Conservation (phyloP, 257 asterid species). For the Mitragyna speciosa region DNA sequence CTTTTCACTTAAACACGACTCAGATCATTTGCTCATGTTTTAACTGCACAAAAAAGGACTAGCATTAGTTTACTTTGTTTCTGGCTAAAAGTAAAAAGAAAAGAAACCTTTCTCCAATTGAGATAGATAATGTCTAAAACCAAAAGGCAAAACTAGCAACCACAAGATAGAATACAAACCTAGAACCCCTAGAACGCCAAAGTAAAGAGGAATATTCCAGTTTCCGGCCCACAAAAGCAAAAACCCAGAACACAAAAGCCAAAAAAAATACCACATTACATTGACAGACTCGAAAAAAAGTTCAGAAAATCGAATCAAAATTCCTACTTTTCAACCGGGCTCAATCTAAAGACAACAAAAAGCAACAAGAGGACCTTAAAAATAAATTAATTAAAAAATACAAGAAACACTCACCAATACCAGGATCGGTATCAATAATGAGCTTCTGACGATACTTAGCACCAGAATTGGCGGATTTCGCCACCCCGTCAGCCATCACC, state of each 20-base stretch:
- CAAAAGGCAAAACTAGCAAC: not conserved
- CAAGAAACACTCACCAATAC: slow-evolving; percentile 31
- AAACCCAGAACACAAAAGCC: not conserved
- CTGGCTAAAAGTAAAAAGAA: not conserved
- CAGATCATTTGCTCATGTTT: not conserved
- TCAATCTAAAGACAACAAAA: not conserved
- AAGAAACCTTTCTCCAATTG: not conserved
- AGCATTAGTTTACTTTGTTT: not conserved
- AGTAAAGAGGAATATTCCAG: not conserved
- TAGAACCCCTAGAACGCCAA: too few relatives aligned
- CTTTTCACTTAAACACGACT: not conserved
- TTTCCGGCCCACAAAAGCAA: not conserved
- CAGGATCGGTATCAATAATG: slow-evolving; percentile 52
- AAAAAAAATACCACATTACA: not conserved
- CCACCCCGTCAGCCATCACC: slow-evolving; percentile 16
- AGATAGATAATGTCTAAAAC: not conserved
- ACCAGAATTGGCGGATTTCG: slow-evolving; percentile 11
- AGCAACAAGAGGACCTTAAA: not conserved
- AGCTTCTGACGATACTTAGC: slow-evolving; percentile 23
- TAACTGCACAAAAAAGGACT: not conserved
- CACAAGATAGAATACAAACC: not conserved
- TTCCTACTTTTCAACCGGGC: not conserved
- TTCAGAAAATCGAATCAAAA: slow-evolving; percentile 2
- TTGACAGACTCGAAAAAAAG: not conserved
- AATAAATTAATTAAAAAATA: not conserved